These are phyloP conservation scores for Vigna angularis DNA, from an alignment of 306 rosid genomes.

Conservation along the genomic window DNA sequence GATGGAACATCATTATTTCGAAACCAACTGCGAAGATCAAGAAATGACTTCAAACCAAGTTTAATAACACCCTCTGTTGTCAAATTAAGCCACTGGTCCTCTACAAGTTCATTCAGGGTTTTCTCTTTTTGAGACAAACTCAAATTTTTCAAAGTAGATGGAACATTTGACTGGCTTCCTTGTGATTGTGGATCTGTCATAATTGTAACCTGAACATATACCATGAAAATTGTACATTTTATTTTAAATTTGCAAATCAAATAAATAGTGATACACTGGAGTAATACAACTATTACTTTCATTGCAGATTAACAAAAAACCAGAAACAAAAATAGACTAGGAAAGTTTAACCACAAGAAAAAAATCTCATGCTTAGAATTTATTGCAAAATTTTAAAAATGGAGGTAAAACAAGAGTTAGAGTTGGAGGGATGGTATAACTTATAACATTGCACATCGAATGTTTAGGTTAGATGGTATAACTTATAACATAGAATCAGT, in stretches of 20 bases:
- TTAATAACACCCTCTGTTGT: slow-evolving; percentile 68
- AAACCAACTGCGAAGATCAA: slow-evolving; percentile 93
- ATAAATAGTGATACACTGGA: not conserved
- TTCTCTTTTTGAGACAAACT: slow-evolving; percentile 70
- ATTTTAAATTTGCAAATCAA: slow-evolving; percentile 21
- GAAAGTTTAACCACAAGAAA: not conserved
- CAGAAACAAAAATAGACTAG: not conserved
- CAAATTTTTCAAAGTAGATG: slow-evolving; percentile 69
- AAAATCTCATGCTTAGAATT: not conserved
- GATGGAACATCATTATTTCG: slow-evolving; percentile 72
- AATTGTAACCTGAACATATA: slow-evolving; percentile 59
- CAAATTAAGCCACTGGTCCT: slow-evolving; percentile 74
- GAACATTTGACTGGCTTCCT: slow-evolving; percentile 54
- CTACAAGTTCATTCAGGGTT: slow-evolving; percentile 71
- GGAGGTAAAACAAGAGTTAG: slow-evolving; percentile 1
- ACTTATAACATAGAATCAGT: not conserved
- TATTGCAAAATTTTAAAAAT: not conserved
- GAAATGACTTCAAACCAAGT: slow-evolving; percentile 92
- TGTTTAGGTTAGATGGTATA: not conserved
- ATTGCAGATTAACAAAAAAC: slow-evolving; percentile 6
- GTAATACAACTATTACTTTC: not conserved
- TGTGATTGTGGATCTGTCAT: slow-evolving; percentile 59
- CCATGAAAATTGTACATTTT: slow-evolving; percentile 35
- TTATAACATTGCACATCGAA: not conserved
- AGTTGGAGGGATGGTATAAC: not conserved